Conservation (phyloP, 495 filamentous ascomycete genomes). For the Xanthoparmelia taractica region DNA sequence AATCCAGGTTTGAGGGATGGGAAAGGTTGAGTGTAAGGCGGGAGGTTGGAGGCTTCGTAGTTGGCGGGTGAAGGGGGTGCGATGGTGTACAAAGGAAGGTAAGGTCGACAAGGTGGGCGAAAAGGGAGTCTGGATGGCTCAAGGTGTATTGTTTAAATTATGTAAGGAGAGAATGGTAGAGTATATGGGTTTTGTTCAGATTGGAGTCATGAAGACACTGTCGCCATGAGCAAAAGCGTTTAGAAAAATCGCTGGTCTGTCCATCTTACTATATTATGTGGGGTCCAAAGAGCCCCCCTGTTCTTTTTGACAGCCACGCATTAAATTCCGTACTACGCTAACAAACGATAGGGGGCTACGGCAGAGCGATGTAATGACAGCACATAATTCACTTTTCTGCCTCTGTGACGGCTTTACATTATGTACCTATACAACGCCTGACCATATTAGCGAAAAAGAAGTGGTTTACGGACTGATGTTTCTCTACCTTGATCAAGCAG, state of each 20-base stretch:
- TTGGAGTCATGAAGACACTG: not conserved
- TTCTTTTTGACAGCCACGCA: slow-evolving; percentile 12
- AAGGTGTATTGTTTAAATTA: not conserved
- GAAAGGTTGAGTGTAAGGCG: not conserved
- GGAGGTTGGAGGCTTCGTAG: slow-evolving; percentile 4
- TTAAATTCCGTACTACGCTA: not conserved
- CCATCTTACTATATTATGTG: no score
- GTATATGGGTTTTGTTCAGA: not conserved
- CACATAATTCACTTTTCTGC: not conserved
- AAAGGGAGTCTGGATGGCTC: not conserved
- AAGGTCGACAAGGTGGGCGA: no score
- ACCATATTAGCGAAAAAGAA: no score
- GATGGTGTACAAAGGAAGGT: slow-evolving; percentile 15
- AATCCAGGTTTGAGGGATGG: not conserved
- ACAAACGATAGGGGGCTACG: slow-evolving; percentile 4
- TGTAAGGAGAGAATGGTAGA: slow-evolving; percentile 7
- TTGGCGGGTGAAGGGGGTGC: slow-evolving; percentile 3
- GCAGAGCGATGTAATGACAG: not conserved
- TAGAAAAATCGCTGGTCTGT: not conserved
- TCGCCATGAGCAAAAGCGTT: not conserved
- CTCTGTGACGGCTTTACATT: no score
- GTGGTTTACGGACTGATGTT: not conserved
- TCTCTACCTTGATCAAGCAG: no score
- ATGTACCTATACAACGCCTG: not conserved
- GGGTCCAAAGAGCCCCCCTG: slow-evolving; percentile 8